Evolutionary conservation across 495 filamentous ascomycete genomes (phyloP), one percentile per base, ranked within the genome.

Genomic region (Lophium mytilinum): DNA sequence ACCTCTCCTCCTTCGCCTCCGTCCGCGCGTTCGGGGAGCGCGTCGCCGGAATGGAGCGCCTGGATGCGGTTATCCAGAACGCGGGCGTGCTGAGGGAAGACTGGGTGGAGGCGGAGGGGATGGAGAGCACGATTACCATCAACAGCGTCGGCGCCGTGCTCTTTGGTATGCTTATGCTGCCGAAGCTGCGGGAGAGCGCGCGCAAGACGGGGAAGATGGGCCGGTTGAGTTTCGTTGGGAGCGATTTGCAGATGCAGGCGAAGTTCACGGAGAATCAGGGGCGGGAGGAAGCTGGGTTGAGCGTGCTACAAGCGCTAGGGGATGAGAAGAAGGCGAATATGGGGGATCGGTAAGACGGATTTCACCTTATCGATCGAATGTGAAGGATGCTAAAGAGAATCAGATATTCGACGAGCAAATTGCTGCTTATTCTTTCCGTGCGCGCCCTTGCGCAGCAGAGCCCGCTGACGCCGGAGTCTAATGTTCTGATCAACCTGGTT

Each of bases 71-170:
- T 4, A 52, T 77, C 5, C 61, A 72, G 36, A 81, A 80, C 56
- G 77, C 79, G 1, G 78, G 69, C 5, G 50, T 79, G 6, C 64
- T 65, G 7, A 69, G 70, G 1, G 52, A 57, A 9, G 43, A 61
- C 9, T 77, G 65, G 39, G 14, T 42, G 8, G n/a, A 60, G 0
- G 68, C 55, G 3, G 74, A 76, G 36, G 76, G 71, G 1, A 71
- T 74, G 37, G 77, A 81, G 67, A 68, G 53, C 11, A 72, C 65
- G 18, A 69, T 83, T 40, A 76, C 76, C 0, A 74, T 81, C 21
- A 83, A 83, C 1, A 74, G 78, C 10, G 56, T 77, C 37, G 69
- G 72, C 4, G 75, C 77, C 1, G 70, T 80, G 33, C 58, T 80
- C 39, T 64, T 80, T 51, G 74, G 71, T 0, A 52, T 75, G 8